phyloP scores from a whole-genome alignment of 176 grass and related monocot genomes.

The Bolboschoenus planiculmis region DNA sequence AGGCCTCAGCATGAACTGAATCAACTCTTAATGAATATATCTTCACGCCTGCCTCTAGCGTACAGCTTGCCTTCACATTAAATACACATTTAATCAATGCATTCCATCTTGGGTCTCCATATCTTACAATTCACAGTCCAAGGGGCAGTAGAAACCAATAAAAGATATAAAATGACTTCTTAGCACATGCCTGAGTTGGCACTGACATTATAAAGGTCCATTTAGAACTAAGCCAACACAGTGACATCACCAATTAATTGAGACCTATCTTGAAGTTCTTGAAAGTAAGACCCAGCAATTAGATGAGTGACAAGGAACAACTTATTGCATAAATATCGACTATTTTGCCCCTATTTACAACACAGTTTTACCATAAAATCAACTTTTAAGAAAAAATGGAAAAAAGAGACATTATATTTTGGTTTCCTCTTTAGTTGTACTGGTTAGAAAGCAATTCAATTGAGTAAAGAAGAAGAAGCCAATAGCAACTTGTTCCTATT shows the following conservation, averaged over 20 bases:
- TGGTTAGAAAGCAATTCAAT: background rate
- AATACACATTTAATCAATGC: background rate
- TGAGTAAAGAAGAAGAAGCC: background rate
- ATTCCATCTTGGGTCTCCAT: background rate
- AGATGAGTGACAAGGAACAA: background rate
- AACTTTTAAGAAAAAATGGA: background rate
- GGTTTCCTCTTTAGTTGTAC: background rate
- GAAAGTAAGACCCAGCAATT: background rate
- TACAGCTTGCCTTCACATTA: slow-evolving; percentile 73
- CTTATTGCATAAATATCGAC: background rate
- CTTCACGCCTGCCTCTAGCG: slow-evolving; percentile 84
- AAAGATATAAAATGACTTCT: background rate
- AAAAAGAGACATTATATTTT: background rate
- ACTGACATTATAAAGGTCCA: background rate
- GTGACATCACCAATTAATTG: background rate
- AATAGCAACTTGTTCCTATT: background rate
- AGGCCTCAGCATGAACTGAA: slow-evolving; percentile 84
- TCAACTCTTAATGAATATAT: slow-evolving; percentile 93
- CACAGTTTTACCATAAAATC: background rate
- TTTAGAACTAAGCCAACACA: background rate
- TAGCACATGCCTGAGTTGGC: background rate
- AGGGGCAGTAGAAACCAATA: background rate
- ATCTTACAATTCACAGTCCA: background rate
- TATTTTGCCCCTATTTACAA: background rate
- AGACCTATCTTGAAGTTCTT: background rate